These are phyloP conservation scores for Arachnopeziza araneosa DNA, from an alignment of 2,329 filamentous ascomycete genomes.

Conservation along the genomic window DNA sequence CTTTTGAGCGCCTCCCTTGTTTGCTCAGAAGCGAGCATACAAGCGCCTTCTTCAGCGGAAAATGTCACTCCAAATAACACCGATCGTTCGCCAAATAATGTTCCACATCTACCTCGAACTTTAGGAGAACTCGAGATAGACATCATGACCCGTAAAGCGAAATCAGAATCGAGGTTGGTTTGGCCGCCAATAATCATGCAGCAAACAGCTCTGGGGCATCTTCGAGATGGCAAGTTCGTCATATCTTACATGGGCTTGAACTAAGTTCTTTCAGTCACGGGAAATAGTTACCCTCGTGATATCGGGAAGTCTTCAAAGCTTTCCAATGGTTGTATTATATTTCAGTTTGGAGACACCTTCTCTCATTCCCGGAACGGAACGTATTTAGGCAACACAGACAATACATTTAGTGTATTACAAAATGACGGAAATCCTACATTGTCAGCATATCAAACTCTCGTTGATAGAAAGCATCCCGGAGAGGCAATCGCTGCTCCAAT, in stretches of 20 bases:
- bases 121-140: not conserved
- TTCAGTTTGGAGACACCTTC: conserved; percentile 23
- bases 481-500: not conserved
- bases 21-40: not conserved
- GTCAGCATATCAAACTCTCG: not conserved
- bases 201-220: conserved; percentile 8
- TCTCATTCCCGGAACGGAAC: conserved; percentile 9
- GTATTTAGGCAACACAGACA: conserved; percentile 8
- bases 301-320: conserved; percentile 16
- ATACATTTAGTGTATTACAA: conserved; percentile 6
- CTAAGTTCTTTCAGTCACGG: conserved; percentile 9
- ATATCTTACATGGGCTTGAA: not conserved
- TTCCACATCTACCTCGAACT: not conserved
- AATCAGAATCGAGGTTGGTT: not conserved
- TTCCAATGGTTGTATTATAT: conserved; percentile 9
- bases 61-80: not conserved
- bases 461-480: not conserved
- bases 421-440: conserved; percentile 5
- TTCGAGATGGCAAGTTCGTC: conserved; percentile 14
- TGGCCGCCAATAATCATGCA: conserved; percentile 8
- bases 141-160: not conserved
- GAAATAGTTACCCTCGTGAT: conserved; percentile 15
- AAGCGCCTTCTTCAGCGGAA: not conserved
- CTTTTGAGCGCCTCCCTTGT: not conserved
- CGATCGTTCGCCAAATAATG: not conserved